Evolutionary conservation across 345 rosid genomes (phyloP).

Genomic region (Lumnitzera littorea): DNA sequence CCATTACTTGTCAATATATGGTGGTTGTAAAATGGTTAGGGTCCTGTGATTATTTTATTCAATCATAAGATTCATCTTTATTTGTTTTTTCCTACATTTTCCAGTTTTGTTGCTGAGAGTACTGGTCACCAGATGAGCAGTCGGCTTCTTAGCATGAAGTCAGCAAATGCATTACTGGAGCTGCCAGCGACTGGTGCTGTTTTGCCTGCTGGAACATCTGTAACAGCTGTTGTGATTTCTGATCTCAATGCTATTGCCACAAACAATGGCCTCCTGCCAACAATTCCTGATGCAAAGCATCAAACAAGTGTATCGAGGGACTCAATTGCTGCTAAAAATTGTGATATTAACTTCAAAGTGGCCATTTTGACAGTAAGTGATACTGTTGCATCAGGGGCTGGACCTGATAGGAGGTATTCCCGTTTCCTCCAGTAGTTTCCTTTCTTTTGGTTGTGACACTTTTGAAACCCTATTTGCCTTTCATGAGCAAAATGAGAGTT

Average conservation of each 20-base stretch:
- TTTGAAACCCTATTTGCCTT: not conserved
- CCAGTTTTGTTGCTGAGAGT: conserved; percentile 91
- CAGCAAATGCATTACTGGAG: conserved; percentile 84
- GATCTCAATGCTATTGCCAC: conserved; percentile 33
- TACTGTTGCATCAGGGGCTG: conserved; percentile 78
- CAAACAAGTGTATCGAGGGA: conserved; percentile 23
- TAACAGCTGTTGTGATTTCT: conserved; percentile 61
- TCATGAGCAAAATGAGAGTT: too few relatives aligned
- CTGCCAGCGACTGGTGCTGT: conserved; percentile 58
- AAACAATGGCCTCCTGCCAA: conserved; percentile 16
- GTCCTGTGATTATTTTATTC: too few relatives aligned
- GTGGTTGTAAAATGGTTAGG: not conserved
- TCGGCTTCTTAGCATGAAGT: conserved; percentile 87
- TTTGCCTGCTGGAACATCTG: conserved; percentile 65
- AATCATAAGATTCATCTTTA: too few relatives aligned
- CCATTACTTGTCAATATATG: too few relatives aligned
- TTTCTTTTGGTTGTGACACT: not conserved
- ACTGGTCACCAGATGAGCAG: conserved; percentile 90
- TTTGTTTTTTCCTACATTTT: conserved; percentile 10
- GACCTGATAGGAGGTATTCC: conserved; percentile 84
- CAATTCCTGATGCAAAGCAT: conserved; percentile 24
- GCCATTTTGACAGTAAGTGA: conserved; percentile 89
- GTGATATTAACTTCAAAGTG: conserved; percentile 39
- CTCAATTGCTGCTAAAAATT: conserved; percentile 18
- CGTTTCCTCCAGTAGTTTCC: conserved; percentile 2